Percentiles rank a stretch among this genome's conserved stretches.
Conservation (phyloP, 768 basidiomycete species). For the Termitomyces sp. region DNA sequence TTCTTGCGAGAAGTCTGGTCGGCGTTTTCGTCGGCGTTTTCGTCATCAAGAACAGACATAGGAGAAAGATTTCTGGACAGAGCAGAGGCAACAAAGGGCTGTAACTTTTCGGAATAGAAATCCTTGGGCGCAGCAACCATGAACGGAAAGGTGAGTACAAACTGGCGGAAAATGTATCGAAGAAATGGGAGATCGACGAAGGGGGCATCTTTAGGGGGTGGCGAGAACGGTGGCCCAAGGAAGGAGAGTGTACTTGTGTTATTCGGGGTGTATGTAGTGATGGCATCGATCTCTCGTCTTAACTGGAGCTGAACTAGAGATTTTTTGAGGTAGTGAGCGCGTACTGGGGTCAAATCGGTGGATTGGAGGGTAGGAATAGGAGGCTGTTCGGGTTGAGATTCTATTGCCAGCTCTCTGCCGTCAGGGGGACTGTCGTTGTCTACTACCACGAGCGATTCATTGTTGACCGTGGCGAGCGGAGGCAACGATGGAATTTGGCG, state of each 20-base stretch:
- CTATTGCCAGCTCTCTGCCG: background rate
- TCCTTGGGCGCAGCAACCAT: constrained; percentile 81
- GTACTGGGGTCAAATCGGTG: constrained; percentile 67
- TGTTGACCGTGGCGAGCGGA: background rate
- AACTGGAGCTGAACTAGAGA: constrained; percentile 86
- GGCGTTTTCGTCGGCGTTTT: constrained; percentile 31
- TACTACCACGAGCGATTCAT: constrained; percentile 1
- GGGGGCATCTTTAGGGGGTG: constrained; percentile 53
- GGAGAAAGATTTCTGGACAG: constrained; percentile 74
- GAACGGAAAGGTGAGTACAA: constrained; percentile 93
- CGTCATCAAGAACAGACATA: constrained; percentile 53
- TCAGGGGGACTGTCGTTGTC: background rate
- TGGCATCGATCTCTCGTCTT: constrained; percentile 63
- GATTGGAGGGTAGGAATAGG: background rate
- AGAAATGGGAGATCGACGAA: constrained; percentile 79
- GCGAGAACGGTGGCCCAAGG: constrained; percentile 84
- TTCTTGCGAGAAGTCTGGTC: constrained; percentile 61
- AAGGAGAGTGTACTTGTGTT: constrained; percentile 71
- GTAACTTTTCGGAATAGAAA: constrained; percentile 93
- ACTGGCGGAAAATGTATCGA: constrained; percentile 86
- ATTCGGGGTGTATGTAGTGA: constrained; percentile 44
- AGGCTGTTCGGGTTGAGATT: background rate
- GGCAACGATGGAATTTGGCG: constrained; percentile 12
- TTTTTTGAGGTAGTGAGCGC: constrained; percentile 98
- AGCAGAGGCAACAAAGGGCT: constrained; percentile 85